These are phyloP conservation scores for Diaporthe ampelina DNA, from an alignment of 2,329 filamentous ascomycete genomes.

Conservation along the genomic window DNA sequence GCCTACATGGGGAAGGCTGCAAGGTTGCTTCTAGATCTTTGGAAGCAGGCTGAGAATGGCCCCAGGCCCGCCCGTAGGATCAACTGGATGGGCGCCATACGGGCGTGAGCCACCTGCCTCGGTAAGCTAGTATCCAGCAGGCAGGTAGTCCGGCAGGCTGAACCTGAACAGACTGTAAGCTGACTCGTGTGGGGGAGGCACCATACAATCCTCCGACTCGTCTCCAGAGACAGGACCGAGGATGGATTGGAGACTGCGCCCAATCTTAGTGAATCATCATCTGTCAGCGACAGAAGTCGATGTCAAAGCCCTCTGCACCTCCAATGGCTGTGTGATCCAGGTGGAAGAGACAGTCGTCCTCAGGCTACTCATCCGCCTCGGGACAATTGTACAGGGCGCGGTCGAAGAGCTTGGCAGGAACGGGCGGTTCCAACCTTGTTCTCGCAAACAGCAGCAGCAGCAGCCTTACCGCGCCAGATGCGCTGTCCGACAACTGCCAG, in stretches of 20 bases:
- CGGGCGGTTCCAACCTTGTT: too few relatives aligned
- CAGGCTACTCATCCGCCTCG: not conserved
- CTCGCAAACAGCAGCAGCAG: too few relatives aligned
- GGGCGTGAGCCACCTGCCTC: conserved; percentile 7
- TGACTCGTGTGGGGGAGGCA: conserved; percentile 9
- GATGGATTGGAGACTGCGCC: conserved; percentile 1
- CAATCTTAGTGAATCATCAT: too few relatives aligned
- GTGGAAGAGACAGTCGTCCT: not conserved
- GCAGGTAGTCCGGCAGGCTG: not conserved
- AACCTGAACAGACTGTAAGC: not conserved
- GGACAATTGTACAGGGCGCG: too few relatives aligned
- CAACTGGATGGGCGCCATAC: not conserved
- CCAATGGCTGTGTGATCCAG: not conserved
- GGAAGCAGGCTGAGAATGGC: not conserved
- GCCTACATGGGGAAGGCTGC: too few relatives aligned
- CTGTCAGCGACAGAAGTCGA: conserved; percentile 23
- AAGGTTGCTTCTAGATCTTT: conserved; percentile 23
- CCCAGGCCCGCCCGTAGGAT: not conserved
- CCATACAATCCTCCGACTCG: conserved; percentile 14
- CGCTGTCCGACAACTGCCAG: not conserved
- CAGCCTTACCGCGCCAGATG: not conserved
- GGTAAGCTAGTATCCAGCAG: conserved; percentile 15
- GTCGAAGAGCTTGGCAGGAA: too few relatives aligned
- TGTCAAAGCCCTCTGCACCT: not conserved
- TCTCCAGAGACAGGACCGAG: not conserved